Conservation (phyloP, 2,329 filamentous ascomycete genomes). For the Monosporascus ibericus region DNA sequence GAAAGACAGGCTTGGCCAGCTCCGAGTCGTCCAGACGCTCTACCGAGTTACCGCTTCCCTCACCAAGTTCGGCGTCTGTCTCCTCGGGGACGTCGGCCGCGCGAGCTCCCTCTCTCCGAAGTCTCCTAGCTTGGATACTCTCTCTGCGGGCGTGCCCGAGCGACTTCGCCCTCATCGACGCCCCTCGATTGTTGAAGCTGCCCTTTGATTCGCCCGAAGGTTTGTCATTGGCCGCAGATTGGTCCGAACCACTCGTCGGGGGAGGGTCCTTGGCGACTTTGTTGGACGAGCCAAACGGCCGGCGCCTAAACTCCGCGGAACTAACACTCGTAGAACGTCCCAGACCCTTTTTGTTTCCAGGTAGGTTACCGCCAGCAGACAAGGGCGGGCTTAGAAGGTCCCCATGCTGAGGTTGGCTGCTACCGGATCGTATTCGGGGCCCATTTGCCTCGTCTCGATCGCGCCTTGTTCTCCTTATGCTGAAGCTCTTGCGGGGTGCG, state of each 20-base stretch:
- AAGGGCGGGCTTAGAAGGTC: constrained; percentile 72
- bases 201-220: constrained; percentile 44
- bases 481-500: constrained; percentile 79
- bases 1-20: constrained; percentile 85
- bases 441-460: constrained; percentile 46
- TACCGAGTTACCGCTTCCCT: constrained; percentile 53
- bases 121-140: constrained; percentile 82
- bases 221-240: constrained; percentile 55
- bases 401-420: constrained; percentile 65
- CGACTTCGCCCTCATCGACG: constrained; percentile 74
- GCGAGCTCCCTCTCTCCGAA: constrained; percentile 63
- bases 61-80: constrained; percentile 72
- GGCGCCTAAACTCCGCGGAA: constrained; percentile 72
- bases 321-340: constrained; percentile 89
- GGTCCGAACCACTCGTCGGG: constrained; percentile 72
- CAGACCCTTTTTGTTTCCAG: constrained; percentile 61
- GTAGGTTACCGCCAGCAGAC: constrained; percentile 49
- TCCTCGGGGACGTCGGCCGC: constrained; percentile 84
- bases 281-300: constrained; percentile 40
- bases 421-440: constrained; percentile 46
- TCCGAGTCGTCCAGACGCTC: constrained; percentile 63
- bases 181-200: constrained; percentile 47
- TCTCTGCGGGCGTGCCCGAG: constrained; percentile 84
- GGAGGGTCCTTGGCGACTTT: constrained; percentile 58
- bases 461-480: constrained; percentile 58